phyloP scores from a whole-genome alignment of 176 grass and related monocot genomes.

The Carex parvula region DNA sequence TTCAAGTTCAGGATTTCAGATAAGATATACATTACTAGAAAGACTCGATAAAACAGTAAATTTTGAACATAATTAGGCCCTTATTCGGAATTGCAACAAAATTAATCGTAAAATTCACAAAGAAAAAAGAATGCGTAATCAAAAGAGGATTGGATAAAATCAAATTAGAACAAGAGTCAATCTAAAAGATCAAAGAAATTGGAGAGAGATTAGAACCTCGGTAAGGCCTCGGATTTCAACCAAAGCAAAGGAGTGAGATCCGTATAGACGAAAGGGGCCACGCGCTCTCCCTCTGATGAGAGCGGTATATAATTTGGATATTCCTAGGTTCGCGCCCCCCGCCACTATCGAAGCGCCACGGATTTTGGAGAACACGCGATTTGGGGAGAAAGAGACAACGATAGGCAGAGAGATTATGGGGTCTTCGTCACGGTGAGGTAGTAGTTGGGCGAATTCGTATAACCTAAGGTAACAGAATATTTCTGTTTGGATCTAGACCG shows the following conservation, averaged over 20 bases:
- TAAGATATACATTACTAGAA: neutral
- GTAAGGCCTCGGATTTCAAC: neutral
- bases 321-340: conserved; percentile 18
- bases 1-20: conserved; percentile 1
- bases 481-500: too few relatives aligned
- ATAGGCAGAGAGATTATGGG: neutral
- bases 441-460: too few relatives aligned
- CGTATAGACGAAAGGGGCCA: neutral
- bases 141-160: neutral
- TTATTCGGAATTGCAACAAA: neutral
- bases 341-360: neutral
- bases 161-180: neutral
- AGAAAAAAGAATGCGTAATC: neutral
- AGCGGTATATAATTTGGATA: neutral
- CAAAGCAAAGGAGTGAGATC: neutral
- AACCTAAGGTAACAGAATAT: too few relatives aligned
- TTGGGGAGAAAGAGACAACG: neutral
- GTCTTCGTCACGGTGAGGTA: too few relatives aligned
- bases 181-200: neutral
- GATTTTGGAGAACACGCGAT: neutral
- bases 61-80: neutral
- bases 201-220: neutral
- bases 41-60: neutral
- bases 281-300: neutral
- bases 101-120: neutral